Evolutionary conservation across 306 rosid species (phyloP).

Genomic region (Inga oerstediana): DNA sequence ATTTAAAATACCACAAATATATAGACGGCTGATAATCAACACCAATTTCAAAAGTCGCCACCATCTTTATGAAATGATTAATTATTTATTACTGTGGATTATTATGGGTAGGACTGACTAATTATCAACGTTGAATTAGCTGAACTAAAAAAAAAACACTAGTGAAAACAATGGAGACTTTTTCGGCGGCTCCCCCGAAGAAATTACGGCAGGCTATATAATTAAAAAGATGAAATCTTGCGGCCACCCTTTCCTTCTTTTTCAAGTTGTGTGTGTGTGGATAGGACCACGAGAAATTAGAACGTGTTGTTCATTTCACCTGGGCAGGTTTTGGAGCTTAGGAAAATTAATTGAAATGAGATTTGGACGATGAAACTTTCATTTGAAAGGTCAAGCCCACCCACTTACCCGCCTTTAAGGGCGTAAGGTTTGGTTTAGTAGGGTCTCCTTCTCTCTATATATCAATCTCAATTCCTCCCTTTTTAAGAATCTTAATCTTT

Average conservation of each 20-base stretch:
- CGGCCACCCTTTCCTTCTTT: constrained; percentile 23
- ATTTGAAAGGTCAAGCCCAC: constrained; percentile 33
- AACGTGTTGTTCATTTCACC: constrained; percentile 74
- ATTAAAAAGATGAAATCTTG: constrained; percentile 6
- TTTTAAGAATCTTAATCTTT: too few relatives aligned
- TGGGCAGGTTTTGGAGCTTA: constrained; percentile 34
- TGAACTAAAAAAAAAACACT: background rate
- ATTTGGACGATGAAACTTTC: background rate
- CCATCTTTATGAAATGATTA: background rate
- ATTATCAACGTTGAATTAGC: background rate
- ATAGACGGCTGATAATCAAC: constrained; percentile 20
- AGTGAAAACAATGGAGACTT: background rate
- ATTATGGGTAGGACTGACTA: background rate
- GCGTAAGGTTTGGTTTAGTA: background rate
- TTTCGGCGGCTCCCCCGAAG: constrained; percentile 7
- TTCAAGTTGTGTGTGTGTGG: background rate
- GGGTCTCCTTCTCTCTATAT: too few relatives aligned
- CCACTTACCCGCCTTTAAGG: constrained; percentile 5
- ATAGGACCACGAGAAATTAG: background rate
- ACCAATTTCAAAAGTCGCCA: background rate
- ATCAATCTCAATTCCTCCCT: too few relatives aligned
- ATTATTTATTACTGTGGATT: background rate
- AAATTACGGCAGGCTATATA: constrained; percentile 36
- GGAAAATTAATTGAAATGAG: background rate
- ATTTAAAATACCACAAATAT: background rate